These are phyloP conservation scores for Mariannaea elegans DNA, from an alignment of 2,329 filamentous ascomycete genomes.

Conservation along the genomic window DNA sequence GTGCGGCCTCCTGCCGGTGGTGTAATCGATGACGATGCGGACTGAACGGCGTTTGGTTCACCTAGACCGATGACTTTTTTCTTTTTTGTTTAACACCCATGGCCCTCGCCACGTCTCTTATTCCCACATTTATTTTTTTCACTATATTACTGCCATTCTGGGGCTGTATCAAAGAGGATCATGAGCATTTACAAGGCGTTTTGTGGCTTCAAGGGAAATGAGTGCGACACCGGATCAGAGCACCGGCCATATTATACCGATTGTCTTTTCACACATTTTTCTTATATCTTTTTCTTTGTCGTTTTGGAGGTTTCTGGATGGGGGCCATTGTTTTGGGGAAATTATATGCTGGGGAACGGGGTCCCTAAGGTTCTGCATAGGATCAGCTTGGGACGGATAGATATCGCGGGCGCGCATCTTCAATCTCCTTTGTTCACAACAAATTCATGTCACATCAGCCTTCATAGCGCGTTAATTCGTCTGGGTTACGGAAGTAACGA, in stretches of 20 bases:
- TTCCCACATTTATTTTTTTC: conserved; percentile 26
- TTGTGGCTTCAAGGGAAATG: conserved; percentile 33
- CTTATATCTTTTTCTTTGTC: conserved; percentile 3
- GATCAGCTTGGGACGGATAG: conserved; percentile 21
- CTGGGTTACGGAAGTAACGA: conserved; percentile 5
- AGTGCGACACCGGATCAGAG: conserved; percentile 30
- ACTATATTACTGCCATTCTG: conserved; percentile 22
- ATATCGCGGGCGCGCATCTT: conserved; percentile 26
- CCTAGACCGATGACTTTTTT: conserved; percentile 15
- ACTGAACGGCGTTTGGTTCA: conserved; percentile 36
- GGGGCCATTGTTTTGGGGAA: conserved; percentile 4
- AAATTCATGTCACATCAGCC: conserved; percentile 3
- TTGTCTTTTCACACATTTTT: conserved; percentile 27
- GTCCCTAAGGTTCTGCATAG: conserved; percentile 18
- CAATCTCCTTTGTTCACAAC: conserved; percentile 22
- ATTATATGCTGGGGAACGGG: conserved; percentile 11
- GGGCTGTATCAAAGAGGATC: conserved; percentile 36
- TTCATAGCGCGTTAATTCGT: conserved; percentile 14
- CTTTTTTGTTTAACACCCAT: background rate
- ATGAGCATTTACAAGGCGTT: conserved; percentile 46
- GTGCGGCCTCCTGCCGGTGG: conserved; percentile 60
- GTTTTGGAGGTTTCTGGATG: background rate
- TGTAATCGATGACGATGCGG: conserved; percentile 61
- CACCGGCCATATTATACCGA: conserved; percentile 38
- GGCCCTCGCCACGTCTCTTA: conserved; percentile 15